Percentiles rank a stretch among this genome's conserved stretches.
phyloP scores from a whole-genome alignment of 768 basidiomycete genomes.

The Trametes elegans region DNA sequence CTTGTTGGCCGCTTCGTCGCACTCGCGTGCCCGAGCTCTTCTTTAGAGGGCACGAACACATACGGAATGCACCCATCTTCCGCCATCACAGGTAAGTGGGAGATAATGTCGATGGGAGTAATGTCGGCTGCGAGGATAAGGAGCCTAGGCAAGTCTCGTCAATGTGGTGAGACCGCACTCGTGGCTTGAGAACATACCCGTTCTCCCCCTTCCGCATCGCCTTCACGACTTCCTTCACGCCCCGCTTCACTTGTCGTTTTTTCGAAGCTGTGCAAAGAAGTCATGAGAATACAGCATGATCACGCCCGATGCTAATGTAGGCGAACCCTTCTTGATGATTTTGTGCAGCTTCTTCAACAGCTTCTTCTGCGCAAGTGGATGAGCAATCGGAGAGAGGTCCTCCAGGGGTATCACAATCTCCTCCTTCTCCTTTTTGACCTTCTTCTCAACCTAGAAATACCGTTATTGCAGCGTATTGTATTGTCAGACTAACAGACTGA shows the following conservation, averaged over 20 bases:
- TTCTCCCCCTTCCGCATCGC: constrained; percentile 96
- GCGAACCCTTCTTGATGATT: constrained; percentile 86
- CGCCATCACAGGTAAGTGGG: constrained; percentile 90
- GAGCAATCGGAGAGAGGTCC: constrained; percentile 91
- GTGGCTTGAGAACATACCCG: constrained; percentile 55
- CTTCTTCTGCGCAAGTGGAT: constrained; percentile 91
- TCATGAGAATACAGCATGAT: too few relatives aligned
- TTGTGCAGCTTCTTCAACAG: constrained; percentile 93
- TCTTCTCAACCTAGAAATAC: constrained; percentile 45
- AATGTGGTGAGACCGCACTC: not conserved
- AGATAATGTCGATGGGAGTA: constrained; percentile 97
- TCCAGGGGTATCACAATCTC: constrained; percentile 68
- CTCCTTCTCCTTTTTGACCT: constrained; percentile 61
- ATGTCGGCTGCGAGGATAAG: constrained; percentile 95
- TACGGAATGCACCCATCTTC: constrained; percentile 94
- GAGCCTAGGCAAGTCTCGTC: constrained; percentile 47
- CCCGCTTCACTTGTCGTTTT: constrained; percentile 91
- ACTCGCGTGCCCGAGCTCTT: constrained; percentile 93
- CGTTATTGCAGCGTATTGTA: constrained; percentile 17
- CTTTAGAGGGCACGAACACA: constrained; percentile 87
- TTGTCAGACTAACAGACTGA: not conserved
- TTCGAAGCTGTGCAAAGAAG: constrained; percentile 97
- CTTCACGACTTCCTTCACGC: constrained; percentile 98
- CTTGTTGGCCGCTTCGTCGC: constrained; percentile 98
- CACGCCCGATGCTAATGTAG: not conserved